Conservation (phyloP, 1,284 basidiomycete species). For the Ustilago trichophora region DNA sequence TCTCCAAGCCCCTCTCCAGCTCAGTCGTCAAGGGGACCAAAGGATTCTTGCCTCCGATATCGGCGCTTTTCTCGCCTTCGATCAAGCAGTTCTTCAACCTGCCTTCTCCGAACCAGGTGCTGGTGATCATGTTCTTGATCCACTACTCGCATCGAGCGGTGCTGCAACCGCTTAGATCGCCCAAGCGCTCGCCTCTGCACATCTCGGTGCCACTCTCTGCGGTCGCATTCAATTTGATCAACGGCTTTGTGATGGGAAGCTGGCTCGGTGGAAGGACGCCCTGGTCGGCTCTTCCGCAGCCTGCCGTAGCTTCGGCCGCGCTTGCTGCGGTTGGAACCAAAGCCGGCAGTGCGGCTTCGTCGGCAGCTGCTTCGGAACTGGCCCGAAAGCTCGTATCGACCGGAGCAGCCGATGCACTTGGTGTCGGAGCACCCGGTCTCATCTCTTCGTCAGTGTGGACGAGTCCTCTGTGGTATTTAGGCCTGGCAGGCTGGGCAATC, state of each 20-base stretch:
- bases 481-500: constrained; percentile 74
- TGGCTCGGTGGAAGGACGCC: constrained; percentile 68
- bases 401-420: constrained; percentile 21
- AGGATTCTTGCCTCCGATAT: constrained; percentile 16
- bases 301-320: constrained; percentile 63
- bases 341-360: constrained; percentile 4
- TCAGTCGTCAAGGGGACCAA: constrained; percentile 18
- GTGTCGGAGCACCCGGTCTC: constrained; percentile 29
- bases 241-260: constrained; percentile 76
- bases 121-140: constrained; percentile 74
- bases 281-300: constrained; percentile 38
- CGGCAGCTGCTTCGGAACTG: constrained; percentile 13
- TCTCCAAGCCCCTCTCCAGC: constrained; percentile 69
- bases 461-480: constrained; percentile 72
- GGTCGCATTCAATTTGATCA: constrained; percentile 77
- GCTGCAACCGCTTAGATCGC: constrained; percentile 81
- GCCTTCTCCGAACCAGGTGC: constrained; percentile 71
- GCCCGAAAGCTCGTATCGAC: constrained; percentile 27
- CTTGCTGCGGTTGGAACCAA: constrained; percentile 19
- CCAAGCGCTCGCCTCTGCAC: constrained; percentile 81
- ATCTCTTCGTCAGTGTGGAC: constrained; percentile 59
- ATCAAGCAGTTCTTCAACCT: constrained; percentile 61
- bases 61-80: constrained; percentile 56
- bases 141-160: constrained; percentile 88
- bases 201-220: constrained; percentile 74